These are phyloP conservation scores for Aquilaria malaccensis DNA, from an alignment of 345 rosid species.

Conservation along the genomic window DNA sequence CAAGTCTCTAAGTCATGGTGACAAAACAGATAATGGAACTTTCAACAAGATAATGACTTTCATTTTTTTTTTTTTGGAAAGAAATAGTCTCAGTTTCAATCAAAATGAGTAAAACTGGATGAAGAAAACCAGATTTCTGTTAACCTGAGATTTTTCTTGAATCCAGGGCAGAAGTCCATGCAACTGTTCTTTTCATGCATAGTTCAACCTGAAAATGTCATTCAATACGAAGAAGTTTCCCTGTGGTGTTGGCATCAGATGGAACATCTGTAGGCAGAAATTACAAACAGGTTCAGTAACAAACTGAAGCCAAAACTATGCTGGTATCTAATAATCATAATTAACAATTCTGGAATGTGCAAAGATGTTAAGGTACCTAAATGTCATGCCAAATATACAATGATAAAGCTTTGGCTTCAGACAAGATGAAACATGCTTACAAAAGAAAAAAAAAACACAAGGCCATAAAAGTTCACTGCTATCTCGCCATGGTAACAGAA, in stretches of 20 bases:
- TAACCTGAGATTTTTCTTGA: slow-evolving; percentile 5
- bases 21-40: slow-evolving; percentile 10
- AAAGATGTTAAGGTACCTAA: too few relatives aligned
- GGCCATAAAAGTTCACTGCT: too few relatives aligned
- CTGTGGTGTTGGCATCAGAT: slow-evolving; percentile 93
- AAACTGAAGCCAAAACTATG: too few relatives aligned
- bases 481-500: too few relatives aligned
- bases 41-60: too few relatives aligned
- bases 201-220: slow-evolving; percentile 97
- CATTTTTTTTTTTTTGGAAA: background rate
- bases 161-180: background rate
- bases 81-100: slow-evolving; percentile 12
- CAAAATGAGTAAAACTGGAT: slow-evolving; percentile 18
- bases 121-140: slow-evolving; percentile 9
- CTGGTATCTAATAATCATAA: too few relatives aligned
- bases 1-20: slow-evolving; percentile 13
- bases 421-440: too few relatives aligned
- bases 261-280: slow-evolving; percentile 72
- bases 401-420: too few relatives aligned
- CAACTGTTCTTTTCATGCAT: slow-evolving; percentile 43
- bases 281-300: background rate
- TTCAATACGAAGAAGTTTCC: slow-evolving; percentile 90
- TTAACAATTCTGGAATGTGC: too few relatives aligned
- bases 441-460: too few relatives aligned
- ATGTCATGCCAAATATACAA: too few relatives aligned